Conservation (phyloP, 768 basidiomycete species). For the Boletus sp. region DNA sequence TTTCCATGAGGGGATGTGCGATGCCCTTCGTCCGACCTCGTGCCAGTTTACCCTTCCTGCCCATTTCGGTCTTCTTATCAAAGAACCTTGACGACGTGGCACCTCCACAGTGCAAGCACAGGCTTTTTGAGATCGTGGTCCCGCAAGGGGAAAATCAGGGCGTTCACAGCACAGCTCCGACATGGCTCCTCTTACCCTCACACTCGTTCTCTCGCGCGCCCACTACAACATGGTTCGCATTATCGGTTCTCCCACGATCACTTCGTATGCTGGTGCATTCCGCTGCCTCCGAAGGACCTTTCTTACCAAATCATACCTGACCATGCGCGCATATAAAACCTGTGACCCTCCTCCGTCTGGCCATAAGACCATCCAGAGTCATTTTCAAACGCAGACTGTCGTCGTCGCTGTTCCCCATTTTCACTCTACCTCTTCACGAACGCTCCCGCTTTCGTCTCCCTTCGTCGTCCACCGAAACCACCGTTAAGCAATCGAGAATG, state of each 20-base stretch:
- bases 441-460: not conserved
- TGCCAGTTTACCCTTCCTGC: constrained; percentile 26
- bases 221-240: constrained; percentile 11
- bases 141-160: constrained; percentile 30
- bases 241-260: constrained; percentile 33
- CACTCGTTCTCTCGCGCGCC: not conserved
- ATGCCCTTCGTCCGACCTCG: constrained; percentile 27
- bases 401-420: not conserved
- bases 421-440: not conserved
- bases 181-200: constrained; percentile 4
- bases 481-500: constrained; percentile 35
- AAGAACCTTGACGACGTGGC: constrained; percentile 29
- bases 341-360: constrained; percentile 4
- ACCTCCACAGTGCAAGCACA: constrained; percentile 17
- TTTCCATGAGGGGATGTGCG: constrained; percentile 28
- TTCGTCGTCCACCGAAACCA: constrained; percentile 1
- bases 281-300: constrained; percentile 29
- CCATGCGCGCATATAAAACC: constrained; percentile 31
- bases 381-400: not conserved
- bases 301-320: constrained; percentile 30
- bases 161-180: constrained; percentile 24
- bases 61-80: constrained; percentile 30
- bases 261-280: constrained; percentile 28
- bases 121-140: constrained; percentile 17
- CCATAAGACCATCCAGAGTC: not conserved